A percentile compares a stretch with the other conserved stretches of the same genome.
These are phyloP conservation scores for Bassia scoparia DNA, from an alignment of 148 eudicot genomes.

Conservation along the genomic window DNA sequence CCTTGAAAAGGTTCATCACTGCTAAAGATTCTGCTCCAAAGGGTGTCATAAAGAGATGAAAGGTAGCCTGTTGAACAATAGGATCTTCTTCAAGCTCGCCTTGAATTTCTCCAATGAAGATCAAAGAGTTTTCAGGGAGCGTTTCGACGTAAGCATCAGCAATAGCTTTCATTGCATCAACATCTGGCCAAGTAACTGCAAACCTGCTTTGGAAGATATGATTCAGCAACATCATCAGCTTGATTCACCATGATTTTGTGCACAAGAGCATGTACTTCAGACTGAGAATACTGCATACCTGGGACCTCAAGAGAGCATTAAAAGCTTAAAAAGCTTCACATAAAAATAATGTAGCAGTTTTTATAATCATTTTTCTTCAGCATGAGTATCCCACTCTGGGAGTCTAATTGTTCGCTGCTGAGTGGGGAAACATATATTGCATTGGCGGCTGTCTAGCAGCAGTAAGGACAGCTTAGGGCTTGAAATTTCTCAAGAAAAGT, in stretches of 20 bases:
- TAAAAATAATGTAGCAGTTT: slow-evolving; percentile 38
- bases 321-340: slow-evolving; percentile 48
- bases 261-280: slow-evolving; percentile 43
- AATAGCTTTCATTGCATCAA: slow-evolving; percentile 47
- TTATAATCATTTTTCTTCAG: slow-evolving; percentile 47
- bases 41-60: slow-evolving; percentile 38
- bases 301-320: slow-evolving; percentile 42
- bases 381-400: slow-evolving; percentile 46
- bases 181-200: slow-evolving; percentile 42
- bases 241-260: slow-evolving; percentile 49
- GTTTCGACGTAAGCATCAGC: slow-evolving; percentile 45
- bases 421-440: too few species aligned
- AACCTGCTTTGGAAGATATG: slow-evolving; percentile 42
- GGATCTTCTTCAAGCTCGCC: slow-evolving; percentile 46
- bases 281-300: slow-evolving; percentile 45
- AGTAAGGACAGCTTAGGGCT: too few species aligned
- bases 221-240: slow-evolving; percentile 46
- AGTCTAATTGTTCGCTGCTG: slow-evolving; percentile 46
- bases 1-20: slow-evolving; percentile 44
- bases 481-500: too few species aligned
- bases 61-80: slow-evolving; percentile 42
- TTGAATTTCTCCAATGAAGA: slow-evolving; percentile 35
- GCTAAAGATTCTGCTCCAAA: slow-evolving; percentile 47
- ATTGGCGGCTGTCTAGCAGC: too few species aligned
- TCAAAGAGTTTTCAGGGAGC: slow-evolving; percentile 39